Conservation (phyloP, 192 early-diverging fungal species). For the Gonapodya prolifera region DNA sequence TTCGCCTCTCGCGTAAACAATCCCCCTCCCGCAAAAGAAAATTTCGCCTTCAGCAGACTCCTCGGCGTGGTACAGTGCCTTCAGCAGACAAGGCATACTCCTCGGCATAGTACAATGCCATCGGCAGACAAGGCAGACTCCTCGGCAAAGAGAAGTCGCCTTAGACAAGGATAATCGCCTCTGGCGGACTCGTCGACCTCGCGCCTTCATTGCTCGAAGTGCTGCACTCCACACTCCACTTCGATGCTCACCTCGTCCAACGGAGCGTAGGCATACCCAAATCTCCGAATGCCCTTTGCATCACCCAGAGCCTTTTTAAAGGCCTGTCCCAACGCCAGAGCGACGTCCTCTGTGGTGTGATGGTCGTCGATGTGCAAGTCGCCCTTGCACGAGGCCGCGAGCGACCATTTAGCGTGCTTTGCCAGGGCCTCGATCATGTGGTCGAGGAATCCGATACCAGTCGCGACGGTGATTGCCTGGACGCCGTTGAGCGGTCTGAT, state of each 20-base stretch:
- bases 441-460: constrained; percentile 96
- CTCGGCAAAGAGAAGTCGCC: too few species aligned
- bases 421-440: constrained; percentile 98
- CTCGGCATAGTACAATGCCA: too few species aligned
- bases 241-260: constrained; percentile 80
- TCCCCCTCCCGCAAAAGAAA: too few species aligned
- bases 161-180: background rate
- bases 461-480: constrained; percentile 66
- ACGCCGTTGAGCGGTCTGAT: constrained; percentile 47
- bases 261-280: constrained; percentile 88
- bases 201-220: too few species aligned
- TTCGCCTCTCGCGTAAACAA: too few species aligned
- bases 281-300: constrained; percentile 80
- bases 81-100: too few species aligned
- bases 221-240: too few species aligned
- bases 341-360: constrained; percentile 93
- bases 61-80: too few species aligned
- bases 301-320: constrained; percentile 86
- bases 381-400: constrained; percentile 71
- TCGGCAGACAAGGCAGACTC: too few species aligned
- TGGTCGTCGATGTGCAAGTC: constrained; percentile 98
- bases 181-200: too few species aligned
- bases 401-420: constrained; percentile 87
- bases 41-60: too few species aligned
- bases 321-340: constrained; percentile 82